These are phyloP conservation scores for Nicotiana undulata DNA, from an alignment of 257 asterid genomes.

Conservation along the genomic window DNA sequence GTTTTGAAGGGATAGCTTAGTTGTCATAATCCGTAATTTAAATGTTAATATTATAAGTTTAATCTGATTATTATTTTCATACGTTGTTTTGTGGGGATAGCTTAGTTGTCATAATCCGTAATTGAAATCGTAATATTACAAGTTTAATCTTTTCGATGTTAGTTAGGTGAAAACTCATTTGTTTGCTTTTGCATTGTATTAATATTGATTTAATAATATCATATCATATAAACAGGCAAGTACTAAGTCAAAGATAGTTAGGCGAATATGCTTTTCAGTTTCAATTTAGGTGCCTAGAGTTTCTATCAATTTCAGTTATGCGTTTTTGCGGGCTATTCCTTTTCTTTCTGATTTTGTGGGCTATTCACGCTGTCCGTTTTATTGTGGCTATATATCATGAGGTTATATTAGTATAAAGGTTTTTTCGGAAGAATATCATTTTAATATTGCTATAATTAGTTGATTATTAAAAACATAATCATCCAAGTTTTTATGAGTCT, in stretches of 20 bases:
- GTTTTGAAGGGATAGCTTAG: too few species aligned
- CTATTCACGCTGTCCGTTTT: not conserved
- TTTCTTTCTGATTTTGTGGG: not conserved
- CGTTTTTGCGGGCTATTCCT: not conserved
- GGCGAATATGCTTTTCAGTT: not conserved
- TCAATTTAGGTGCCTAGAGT: conserved; percentile 19
- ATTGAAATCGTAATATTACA: not conserved
- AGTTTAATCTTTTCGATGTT: not conserved
- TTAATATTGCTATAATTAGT: not conserved
- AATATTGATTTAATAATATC: not conserved
- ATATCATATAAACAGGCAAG: not conserved
- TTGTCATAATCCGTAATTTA: not conserved
- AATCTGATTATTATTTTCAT: too few species aligned
- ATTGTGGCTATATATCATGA: not conserved
- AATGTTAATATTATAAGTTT: too few species aligned
- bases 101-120: not conserved
- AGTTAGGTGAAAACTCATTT: not conserved
- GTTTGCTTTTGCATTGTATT: not conserved
- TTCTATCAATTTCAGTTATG: conserved; percentile 21
- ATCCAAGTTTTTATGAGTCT: not conserved
- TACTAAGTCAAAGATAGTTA: not conserved
- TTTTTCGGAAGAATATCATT: not conserved
- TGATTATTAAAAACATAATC: conserved; percentile 3
- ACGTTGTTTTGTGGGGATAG: not conserved
- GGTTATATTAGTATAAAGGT: not conserved